Conservation (phyloP, 106 monocot genomes). For the Dioscorea alata region DNA sequence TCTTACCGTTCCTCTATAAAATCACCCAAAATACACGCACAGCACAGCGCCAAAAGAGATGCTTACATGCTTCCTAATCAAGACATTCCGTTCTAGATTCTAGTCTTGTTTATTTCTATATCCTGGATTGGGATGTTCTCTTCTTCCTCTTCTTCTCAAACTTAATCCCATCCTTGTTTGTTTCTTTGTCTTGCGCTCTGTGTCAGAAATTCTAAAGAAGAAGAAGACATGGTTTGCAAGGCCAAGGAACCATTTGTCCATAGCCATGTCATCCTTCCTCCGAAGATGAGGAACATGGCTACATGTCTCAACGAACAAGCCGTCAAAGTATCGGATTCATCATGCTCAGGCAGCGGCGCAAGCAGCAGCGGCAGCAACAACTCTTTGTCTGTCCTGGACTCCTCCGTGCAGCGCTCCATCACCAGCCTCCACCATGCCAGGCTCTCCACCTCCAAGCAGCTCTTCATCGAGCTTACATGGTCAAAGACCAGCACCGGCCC, state of each 20-base stretch:
- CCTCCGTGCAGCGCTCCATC: conserved; percentile 23
- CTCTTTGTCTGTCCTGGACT: conserved; percentile 4
- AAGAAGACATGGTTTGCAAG: background rate
- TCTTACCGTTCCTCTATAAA: background rate
- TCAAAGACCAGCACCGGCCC: conserved; percentile 31
- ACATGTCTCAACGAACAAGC: conserved; percentile 68
- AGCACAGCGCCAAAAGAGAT: conserved; percentile 1
- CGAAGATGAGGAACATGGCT: conserved; percentile 47
- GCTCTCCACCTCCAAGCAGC: conserved; percentile 32
- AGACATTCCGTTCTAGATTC: background rate
- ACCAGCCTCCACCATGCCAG: conserved; percentile 43
- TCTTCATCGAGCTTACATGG: conserved; percentile 62
- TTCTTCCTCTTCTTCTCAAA: background rate
- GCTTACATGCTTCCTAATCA: background rate
- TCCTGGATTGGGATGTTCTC: background rate
- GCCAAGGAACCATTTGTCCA: background rate
- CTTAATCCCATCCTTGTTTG: background rate
- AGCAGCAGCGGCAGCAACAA: background rate
- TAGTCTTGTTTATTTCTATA: background rate
- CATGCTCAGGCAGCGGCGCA: conserved; percentile 32
- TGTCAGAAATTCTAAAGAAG: background rate
- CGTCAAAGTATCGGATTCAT: conserved; percentile 55
- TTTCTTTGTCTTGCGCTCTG: background rate
- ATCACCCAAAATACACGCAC: background rate
- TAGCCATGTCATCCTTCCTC: conserved; percentile 6